Evolutionary conservation across 768 basidiomycete genomes (phyloP), one percentile per base, ranked within the genome.

Genomic region (Tulasnella sp.): DNA sequence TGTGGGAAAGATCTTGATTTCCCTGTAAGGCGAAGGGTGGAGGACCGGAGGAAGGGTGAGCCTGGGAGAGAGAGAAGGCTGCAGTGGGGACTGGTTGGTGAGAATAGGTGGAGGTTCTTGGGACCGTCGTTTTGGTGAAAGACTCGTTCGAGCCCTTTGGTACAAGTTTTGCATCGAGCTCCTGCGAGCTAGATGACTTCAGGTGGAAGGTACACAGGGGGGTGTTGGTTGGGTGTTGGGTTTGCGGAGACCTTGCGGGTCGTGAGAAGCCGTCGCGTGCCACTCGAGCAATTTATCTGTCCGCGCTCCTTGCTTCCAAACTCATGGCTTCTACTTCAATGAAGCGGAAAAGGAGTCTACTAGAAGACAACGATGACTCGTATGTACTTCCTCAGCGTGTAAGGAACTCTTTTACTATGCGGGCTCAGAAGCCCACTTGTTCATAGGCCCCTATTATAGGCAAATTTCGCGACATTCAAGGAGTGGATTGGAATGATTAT

Each of bases 21-120:
- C 87, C 71, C 91, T 90, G 83, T 94, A 86, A 9, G 94, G 92
- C 82, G 88, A 89, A 38, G 93, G 93, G 83, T 94, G 92, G n/a
- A 92, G 92, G 19, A 92, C 85, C 3, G 93, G 88, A 12, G 93
- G 92, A 27, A 93, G 86, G 79, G 89, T 84, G 80, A 90, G 88
- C 85, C 89, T 91, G 2, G 91, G 92, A 75, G 90, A 91, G n/a
- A 93, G 75, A 19, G 39, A 40, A 2, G 76, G 40, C 39, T 39
- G 72, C 16, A 74, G 44, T 14, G 48, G 76, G 3, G 76, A 68
- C 38, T 62, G 76, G 76, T 77, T 77, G 21, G 56, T 39, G 21
- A 77, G 76, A 34, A 39, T 42, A 24, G 52, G 75, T 24, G 58
- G 7, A 19, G 48, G 27, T 2, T 74, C 72, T 74, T 40, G 72